A percentile compares a stretch with the other conserved stretches of the same genome.
Conservation (phyloP, 306 rosid species). For the Quercus agrifolia region DNA sequence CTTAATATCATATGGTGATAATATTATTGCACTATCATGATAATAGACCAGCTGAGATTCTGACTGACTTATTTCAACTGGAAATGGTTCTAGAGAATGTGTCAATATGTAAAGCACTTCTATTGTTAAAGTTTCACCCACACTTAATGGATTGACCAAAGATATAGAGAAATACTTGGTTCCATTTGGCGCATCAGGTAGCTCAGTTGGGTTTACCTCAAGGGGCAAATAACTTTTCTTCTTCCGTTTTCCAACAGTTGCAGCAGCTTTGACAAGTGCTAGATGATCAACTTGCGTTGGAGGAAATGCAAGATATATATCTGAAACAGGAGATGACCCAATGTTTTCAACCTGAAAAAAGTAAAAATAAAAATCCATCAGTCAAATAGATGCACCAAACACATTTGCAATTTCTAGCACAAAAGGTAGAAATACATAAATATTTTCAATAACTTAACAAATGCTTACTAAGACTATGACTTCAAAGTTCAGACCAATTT, state of each 20-base stretch:
- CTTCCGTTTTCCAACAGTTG: constrained; percentile 66
- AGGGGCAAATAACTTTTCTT: constrained; percentile 76
- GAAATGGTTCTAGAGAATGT: constrained; percentile 84
- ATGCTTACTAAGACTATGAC: not conserved
- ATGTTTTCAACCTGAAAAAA: constrained; percentile 69
- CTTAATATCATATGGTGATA: constrained; percentile 87
- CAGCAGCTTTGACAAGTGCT: constrained; percentile 68
- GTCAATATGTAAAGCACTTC: constrained; percentile 86
- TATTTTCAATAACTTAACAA: not conserved
- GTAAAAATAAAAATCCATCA: not conserved
- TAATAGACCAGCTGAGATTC: constrained; percentile 89
- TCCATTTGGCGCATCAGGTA: constrained; percentile 81
- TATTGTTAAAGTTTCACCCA: constrained; percentile 62
- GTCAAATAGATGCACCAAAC: constrained; percentile 18
- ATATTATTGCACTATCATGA: constrained; percentile 77
- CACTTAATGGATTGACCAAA: constrained; percentile 53
- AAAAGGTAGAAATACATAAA: not conserved
- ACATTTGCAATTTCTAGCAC: not conserved
- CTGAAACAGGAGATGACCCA: constrained; percentile 70
- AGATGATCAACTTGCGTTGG: constrained; percentile 71
- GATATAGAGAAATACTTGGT: constrained; percentile 60
- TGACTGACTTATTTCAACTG: constrained; percentile 83
- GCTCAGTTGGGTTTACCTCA: constrained; percentile 63
- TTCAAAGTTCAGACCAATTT: not conserved
- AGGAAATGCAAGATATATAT: constrained; percentile 77